phyloP scores from a whole-genome alignment of 306 rosid genomes.

The Vigna unguiculata region DNA sequence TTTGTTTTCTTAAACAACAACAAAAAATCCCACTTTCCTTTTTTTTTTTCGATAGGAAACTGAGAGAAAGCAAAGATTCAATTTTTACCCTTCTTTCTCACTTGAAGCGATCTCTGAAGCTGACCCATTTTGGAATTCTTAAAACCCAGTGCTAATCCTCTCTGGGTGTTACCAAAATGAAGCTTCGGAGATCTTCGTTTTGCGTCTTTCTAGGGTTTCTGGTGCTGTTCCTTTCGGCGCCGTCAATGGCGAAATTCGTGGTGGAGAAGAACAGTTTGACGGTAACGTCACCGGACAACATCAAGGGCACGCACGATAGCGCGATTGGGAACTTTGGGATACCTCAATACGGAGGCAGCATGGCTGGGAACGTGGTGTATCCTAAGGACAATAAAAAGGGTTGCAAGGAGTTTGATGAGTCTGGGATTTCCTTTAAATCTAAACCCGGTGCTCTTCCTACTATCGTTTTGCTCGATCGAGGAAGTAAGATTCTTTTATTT shows the following conservation, averaged over 20 bases:
- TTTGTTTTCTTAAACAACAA: slow-evolving; percentile 12
- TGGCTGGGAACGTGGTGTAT: slow-evolving; percentile 85
- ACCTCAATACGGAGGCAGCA: slow-evolving; percentile 98
- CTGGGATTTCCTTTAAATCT: slow-evolving; percentile 70
- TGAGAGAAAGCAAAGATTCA: slow-evolving; percentile 30
- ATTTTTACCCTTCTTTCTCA: slow-evolving; percentile 5
- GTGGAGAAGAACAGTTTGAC: slow-evolving; percentile 97
- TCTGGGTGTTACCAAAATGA: slow-evolving; percentile 55
- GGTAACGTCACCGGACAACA: slow-evolving; percentile 86
- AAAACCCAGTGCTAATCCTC: slow-evolving; percentile 37
- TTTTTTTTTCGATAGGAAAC: not conserved
- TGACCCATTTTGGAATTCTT: slow-evolving; percentile 14
- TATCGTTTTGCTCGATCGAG: slow-evolving; percentile 91
- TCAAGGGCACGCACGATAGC: slow-evolving; percentile 82
- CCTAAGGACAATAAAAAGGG: slow-evolving; percentile 91
- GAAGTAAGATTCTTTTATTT: slow-evolving; percentile 62
- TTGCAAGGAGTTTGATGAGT: slow-evolving; percentile 81
- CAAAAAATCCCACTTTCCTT: slow-evolving; percentile 7
- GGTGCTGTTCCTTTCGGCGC: slow-evolving; percentile 53
- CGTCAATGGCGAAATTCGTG: slow-evolving; percentile 74
- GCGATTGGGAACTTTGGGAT: slow-evolving; percentile 99
- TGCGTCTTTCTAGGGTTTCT: slow-evolving; percentile 73
- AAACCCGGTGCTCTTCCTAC: slow-evolving; percentile 92
- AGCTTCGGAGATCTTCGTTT: slow-evolving; percentile 61
- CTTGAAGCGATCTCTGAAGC: slow-evolving; percentile 38